Conservation (phyloP, 2,329 filamentous ascomycete genomes). For the Sporothrix pallida region DNA sequence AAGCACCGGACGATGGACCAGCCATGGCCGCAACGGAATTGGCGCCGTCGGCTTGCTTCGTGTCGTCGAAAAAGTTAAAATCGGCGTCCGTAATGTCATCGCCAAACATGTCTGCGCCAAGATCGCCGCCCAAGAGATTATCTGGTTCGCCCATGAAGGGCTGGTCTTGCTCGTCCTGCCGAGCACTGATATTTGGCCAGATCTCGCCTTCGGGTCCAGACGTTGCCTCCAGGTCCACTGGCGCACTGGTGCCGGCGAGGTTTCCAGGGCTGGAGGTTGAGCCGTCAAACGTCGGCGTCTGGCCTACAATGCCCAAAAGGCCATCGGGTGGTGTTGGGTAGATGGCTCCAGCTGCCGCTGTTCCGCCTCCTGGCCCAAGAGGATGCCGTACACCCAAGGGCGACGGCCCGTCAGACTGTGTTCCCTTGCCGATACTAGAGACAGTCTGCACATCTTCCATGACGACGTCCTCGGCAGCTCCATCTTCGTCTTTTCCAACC, state of each 20-base stretch:
- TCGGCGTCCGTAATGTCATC: constrained; percentile 82
- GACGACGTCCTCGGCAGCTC: constrained; percentile 26
- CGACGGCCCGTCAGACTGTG: constrained; percentile 45
- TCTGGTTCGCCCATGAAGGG: constrained; percentile 56
- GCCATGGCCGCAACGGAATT: not conserved
- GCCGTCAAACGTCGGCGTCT: constrained; percentile 63
- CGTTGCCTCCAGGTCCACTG: constrained; percentile 48
- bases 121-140: constrained; percentile 71
- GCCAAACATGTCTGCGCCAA: constrained; percentile 73
- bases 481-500: not conserved
- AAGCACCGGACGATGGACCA: not conserved
- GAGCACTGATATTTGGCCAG: constrained; percentile 53
- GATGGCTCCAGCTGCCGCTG: constrained; percentile 50
- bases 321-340: constrained; percentile 76
- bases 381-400: constrained; percentile 58
- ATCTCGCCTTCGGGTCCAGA: constrained; percentile 43
- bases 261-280: constrained; percentile 62
- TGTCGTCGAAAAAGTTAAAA: constrained; percentile 84
- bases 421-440: constrained; percentile 29
- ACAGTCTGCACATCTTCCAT: constrained; percentile 34
- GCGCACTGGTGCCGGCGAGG: constrained; percentile 42
- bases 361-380: constrained; percentile 45
- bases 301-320: constrained; percentile 58
- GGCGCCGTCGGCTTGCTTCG: constrained; percentile 54
- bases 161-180: constrained; percentile 52